These are phyloP conservation scores for Starmera dryadoides DNA, from an alignment of 805 yeast species.

Conservation along the genomic window DNA sequence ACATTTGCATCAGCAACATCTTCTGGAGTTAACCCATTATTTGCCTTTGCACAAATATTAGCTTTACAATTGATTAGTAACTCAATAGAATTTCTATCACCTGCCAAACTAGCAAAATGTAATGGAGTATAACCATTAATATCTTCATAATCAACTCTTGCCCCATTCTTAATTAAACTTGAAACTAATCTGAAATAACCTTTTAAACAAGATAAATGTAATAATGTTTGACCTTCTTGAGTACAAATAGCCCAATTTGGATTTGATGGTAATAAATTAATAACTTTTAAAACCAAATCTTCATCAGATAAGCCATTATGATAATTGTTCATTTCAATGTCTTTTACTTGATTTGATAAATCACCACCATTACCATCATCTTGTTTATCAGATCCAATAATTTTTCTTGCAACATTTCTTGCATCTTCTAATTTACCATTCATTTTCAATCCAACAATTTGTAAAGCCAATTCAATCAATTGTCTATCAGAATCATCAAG, in stretches of 20 bases:
- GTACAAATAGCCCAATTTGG: constrained; percentile 84
- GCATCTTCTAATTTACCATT: constrained; percentile 95
- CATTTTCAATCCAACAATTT: constrained; percentile 95
- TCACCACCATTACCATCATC: background rate
- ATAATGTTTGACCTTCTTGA: constrained; percentile 75
- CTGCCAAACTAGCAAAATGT: constrained; percentile 76
- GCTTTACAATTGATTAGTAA: constrained; percentile 60
- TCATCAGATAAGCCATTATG: constrained; percentile 24
- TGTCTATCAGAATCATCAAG: constrained; percentile 94
- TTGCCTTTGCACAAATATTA: constrained; percentile 41
- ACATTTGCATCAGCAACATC: constrained; percentile 33
- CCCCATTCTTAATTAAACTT: constrained; percentile 57
- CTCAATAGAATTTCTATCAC: constrained; percentile 60
- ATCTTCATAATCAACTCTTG: constrained; percentile 68
- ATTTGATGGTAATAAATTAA: constrained; percentile 61
- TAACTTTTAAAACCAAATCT: constrained; percentile 36
- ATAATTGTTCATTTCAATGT: constrained; percentile 1
- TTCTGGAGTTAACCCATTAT: constrained; percentile 39
- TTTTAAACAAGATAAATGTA: constrained; percentile 77
- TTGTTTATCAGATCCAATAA: constrained; percentile 55
- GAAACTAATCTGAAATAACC: constrained; percentile 59
- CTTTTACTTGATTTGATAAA: background rate
- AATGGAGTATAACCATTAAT: constrained; percentile 80
- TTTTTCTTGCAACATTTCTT: constrained; percentile 83
- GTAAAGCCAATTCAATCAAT: constrained; percentile 88